Conservation (phyloP, 2,329 filamentous ascomycete species). For the Paecilomyces sp. region DNA sequence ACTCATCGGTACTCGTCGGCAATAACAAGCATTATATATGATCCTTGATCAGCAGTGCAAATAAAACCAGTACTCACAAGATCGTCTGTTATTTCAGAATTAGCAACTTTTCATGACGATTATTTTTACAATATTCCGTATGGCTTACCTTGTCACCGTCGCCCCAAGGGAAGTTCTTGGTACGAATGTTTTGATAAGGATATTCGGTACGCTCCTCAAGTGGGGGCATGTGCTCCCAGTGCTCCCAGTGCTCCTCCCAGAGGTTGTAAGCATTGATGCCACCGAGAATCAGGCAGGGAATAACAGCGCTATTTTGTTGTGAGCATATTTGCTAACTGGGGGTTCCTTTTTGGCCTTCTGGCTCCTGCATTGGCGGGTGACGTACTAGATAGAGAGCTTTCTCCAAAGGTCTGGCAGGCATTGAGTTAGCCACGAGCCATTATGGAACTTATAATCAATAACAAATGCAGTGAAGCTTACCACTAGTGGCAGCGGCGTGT, state of each 20-base stretch:
- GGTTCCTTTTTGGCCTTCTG: neutral
- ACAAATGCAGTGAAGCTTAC: conserved; percentile 48
- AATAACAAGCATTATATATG: neutral
- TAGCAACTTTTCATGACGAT: conserved; percentile 2
- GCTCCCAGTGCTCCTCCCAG: conserved; percentile 96
- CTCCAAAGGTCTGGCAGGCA: conserved; percentile 71
- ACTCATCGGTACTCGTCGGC: neutral
- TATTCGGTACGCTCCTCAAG: conserved; percentile 90
- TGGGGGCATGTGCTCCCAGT: conserved; percentile 77
- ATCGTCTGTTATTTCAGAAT: conserved; percentile 45
- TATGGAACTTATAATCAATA: neutral
- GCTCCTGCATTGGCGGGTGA: conserved; percentile 15
- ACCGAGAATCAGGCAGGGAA: conserved; percentile 66
- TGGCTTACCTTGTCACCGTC: conserved; percentile 81
- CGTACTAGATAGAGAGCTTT: conserved; percentile 95
- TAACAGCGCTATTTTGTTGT: conserved; percentile 54
- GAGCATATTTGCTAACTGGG: conserved; percentile 6
- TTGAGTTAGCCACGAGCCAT: conserved; percentile 16
- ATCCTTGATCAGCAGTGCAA: neutral
- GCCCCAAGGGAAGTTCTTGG: conserved; percentile 93
- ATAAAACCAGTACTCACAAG: conserved; percentile 47
- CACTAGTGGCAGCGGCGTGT: conserved; percentile 76
- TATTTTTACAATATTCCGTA: conserved; percentile 6
- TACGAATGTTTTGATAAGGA: conserved; percentile 94
- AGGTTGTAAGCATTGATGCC: conserved; percentile 79